These are phyloP conservation scores for Phlyctochytrium planicorne DNA, from an alignment of 192 early-diverging fungal genomes.

Conservation along the genomic window DNA sequence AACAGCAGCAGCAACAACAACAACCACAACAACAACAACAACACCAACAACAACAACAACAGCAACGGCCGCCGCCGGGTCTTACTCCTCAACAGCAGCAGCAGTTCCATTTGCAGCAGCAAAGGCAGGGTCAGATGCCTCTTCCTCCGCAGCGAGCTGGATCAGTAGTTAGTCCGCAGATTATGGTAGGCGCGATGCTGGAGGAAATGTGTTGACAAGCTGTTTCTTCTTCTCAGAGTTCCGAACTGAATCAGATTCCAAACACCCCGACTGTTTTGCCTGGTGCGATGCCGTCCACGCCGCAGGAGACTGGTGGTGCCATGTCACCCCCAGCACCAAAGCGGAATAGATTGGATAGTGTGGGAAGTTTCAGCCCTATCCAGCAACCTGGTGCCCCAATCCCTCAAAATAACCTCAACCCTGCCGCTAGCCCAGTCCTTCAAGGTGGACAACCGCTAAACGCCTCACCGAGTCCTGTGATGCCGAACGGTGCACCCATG, in stretches of 20 bases:
- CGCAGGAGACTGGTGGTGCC: background rate
- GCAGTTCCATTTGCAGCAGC: background rate
- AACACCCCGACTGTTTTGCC: background rate
- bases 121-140: background rate
- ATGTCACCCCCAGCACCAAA: slow-evolving; percentile 7
- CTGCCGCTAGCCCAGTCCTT: slow-evolving; percentile 4
- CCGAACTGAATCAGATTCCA: background rate
- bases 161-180: slow-evolving; percentile 1
- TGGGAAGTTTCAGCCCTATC: slow-evolving; percentile 6
- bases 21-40: background rate
- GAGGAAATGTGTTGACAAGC: no score
- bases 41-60: slow-evolving; percentile 1
- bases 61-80: background rate
- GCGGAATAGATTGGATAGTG: slow-evolving; percentile 2
- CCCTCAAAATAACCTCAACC: background rate
- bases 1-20: slow-evolving; percentile 6
- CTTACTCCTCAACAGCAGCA: background rate
- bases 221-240: background rate
- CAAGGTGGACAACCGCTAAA: slow-evolving; percentile 1
- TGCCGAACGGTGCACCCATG: background rate
- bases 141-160: background rate
- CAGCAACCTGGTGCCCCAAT: slow-evolving; percentile 3
- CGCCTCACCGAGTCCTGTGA: slow-evolving; percentile 2
- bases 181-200: no score
- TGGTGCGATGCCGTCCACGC: background rate